These are phyloP conservation scores for Neonothopanus nambi DNA, from an alignment of 1,284 basidiomycete genomes.

Conservation along the genomic window DNA sequence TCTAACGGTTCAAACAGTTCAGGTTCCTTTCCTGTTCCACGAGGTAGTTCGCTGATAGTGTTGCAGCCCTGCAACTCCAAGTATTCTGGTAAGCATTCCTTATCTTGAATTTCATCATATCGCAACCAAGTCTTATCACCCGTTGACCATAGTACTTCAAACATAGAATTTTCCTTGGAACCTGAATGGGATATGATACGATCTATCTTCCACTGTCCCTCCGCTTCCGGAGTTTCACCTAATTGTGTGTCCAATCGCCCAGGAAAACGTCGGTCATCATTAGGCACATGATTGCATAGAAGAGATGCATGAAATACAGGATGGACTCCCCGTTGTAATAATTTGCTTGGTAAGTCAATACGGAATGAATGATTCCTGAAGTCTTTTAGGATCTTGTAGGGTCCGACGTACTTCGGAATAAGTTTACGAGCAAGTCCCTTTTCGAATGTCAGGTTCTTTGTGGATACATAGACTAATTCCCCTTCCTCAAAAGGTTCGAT, in stretches of 20 bases:
- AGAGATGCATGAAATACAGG: slow-evolving; percentile 26
- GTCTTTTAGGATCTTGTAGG: slow-evolving; percentile 26
- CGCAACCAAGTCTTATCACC: slow-evolving; percentile 27
- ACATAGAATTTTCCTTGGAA: slow-evolving; percentile 16
- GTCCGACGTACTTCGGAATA: slow-evolving; percentile 32
- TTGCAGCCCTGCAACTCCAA: slow-evolving; percentile 14
- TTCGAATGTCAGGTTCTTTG: slow-evolving; percentile 28
- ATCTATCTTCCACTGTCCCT: slow-evolving; percentile 22
- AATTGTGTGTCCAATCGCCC: slow-evolving; percentile 17
- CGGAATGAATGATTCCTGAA: slow-evolving; percentile 26
- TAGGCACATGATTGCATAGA: slow-evolving; percentile 26
- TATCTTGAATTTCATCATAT: slow-evolving; percentile 1
- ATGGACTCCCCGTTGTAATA: slow-evolving; percentile 27
- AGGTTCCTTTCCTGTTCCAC: no score
- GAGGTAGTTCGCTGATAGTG: no score
- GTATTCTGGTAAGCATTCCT: slow-evolving; percentile 7
- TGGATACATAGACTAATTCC: slow-evolving; percentile 32
- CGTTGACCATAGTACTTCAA: slow-evolving; percentile 26
- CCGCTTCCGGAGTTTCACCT: slow-evolving; percentile 6
- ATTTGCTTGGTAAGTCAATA: slow-evolving; percentile 22
- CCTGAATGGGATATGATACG: slow-evolving; percentile 22
- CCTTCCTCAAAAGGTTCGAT: slow-evolving; percentile 19
- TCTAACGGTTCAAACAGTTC: no score
- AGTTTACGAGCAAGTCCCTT: slow-evolving; percentile 29
- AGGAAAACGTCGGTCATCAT: slow-evolving; percentile 28